Evolutionary conservation across 345 rosid genomes (phyloP).

Genomic region (Populus nigra): DNA sequence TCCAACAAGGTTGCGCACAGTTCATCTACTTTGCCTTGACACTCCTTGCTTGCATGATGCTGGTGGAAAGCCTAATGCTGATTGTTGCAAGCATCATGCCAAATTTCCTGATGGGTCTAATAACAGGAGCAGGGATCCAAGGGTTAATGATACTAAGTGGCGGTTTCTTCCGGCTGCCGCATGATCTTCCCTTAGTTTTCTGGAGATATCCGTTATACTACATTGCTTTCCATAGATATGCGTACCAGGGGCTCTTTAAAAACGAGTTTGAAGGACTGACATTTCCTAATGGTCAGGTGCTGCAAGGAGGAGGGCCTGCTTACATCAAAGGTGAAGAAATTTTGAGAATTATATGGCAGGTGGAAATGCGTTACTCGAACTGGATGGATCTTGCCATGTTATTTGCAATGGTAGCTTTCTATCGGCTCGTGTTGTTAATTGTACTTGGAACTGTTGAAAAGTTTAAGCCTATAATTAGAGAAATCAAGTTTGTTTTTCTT

Average conservation of each 20-base stretch:
- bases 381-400: slow-evolving; percentile 50
- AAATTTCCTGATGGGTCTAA: slow-evolving; percentile 50
- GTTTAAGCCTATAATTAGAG: slow-evolving; percentile 9
- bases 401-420: slow-evolving; percentile 41
- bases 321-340: slow-evolving; percentile 30
- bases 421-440: slow-evolving; percentile 31
- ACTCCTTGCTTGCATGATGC: slow-evolving; percentile 43
- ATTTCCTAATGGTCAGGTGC: slow-evolving; percentile 19
- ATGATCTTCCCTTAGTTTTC: background rate
- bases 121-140: slow-evolving; percentile 55
- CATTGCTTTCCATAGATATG: slow-evolving; percentile 23
- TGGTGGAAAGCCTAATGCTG: slow-evolving; percentile 62
- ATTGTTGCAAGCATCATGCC: slow-evolving; percentile 53
- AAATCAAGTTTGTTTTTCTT: slow-evolving; percentile 3
- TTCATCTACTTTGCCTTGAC: slow-evolving; percentile 33
- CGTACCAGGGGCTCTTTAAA: slow-evolving; percentile 48
- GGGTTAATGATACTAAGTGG: slow-evolving; percentile 39
- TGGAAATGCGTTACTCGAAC: slow-evolving; percentile 50
- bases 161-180: background rate
- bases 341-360: slow-evolving; percentile 38
- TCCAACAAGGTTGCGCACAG: slow-evolving; percentile 27
- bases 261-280: slow-evolving; percentile 43
- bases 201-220: background rate
- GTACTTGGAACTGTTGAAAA: slow-evolving; percentile 8
- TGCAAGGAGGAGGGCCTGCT: slow-evolving; percentile 3